Conservation (phyloP, 305 asterid species). For the Fraxinus sp. region DNA sequence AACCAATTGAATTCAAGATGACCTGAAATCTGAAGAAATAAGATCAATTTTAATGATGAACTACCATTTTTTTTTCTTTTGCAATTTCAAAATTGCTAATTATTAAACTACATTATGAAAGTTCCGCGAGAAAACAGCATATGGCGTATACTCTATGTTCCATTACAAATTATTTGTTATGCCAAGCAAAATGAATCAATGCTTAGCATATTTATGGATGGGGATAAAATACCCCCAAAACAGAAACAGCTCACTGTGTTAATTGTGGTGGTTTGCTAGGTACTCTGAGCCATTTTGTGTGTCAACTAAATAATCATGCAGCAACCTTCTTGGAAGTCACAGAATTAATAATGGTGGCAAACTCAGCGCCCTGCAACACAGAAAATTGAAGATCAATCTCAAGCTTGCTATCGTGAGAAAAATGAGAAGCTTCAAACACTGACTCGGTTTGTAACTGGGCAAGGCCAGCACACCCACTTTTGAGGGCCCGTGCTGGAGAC, state of each 20-base stretch:
- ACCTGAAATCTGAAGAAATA: not conserved
- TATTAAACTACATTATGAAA: not conserved
- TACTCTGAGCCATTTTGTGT: slow-evolving; percentile 35
- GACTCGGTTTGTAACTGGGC: not conserved
- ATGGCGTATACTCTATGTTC: slow-evolving; percentile 5
- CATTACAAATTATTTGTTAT: slow-evolving; percentile 11
- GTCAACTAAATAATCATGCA: slow-evolving; percentile 44
- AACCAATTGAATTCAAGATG: not conserved
- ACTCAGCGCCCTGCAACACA: slow-evolving; percentile 75
- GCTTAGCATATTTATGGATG: slow-evolving; percentile 5
- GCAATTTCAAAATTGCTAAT: slow-evolving; percentile 30
- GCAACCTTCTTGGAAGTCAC: slow-evolving; percentile 89
- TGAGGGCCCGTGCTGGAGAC: not conserved
- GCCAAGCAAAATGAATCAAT: not conserved
- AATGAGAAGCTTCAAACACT: not conserved
- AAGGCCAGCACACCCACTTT: not conserved
- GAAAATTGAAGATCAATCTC: slow-evolving; percentile 10
- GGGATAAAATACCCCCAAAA: slow-evolving; percentile 25
- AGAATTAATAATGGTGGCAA: slow-evolving; percentile 77
- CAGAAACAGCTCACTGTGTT: slow-evolving; percentile 16
- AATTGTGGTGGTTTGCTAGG: slow-evolving; percentile 24
- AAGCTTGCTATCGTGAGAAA: not conserved
- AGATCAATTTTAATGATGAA: not conserved
- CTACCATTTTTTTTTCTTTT: not conserved
- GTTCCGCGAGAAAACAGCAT: slow-evolving; percentile 9